Evolutionary conservation across 2,329 filamentous ascomycete genomes (phyloP).

Genomic region (Monosporascus sp.): DNA sequence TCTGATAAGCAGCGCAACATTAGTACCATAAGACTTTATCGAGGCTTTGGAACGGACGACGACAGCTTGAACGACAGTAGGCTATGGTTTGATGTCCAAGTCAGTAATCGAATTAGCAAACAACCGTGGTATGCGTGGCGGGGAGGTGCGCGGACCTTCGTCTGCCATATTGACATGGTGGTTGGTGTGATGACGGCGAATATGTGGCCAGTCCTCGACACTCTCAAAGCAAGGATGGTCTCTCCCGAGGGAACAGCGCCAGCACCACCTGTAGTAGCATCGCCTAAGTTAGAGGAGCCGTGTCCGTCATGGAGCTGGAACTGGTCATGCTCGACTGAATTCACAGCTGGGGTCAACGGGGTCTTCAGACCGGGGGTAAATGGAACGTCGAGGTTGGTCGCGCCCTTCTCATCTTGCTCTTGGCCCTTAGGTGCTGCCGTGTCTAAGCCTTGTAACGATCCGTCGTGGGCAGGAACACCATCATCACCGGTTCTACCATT

Average conservation of each 20-base stretch:
- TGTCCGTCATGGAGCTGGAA: slow-evolving; percentile 13
- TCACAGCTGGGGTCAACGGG: slow-evolving; percentile 52
- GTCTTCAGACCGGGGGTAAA: slow-evolving; percentile 40
- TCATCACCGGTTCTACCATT: slow-evolving; percentile 21
- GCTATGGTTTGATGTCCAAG: slow-evolving; percentile 45
- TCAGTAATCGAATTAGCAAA: slow-evolving; percentile 16
- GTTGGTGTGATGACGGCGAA: slow-evolving; percentile 85
- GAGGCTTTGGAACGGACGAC: slow-evolving; percentile 79
- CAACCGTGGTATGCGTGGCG: slow-evolving; percentile 3
- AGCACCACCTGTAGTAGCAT: slow-evolving; percentile 23
- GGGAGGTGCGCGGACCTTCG: slow-evolving; percentile 56
- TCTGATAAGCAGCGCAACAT: slow-evolving; percentile 76
- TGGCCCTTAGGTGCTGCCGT: slow-evolving; percentile 12
- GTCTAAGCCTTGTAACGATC: slow-evolving; percentile 20
- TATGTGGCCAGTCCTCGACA: slow-evolving; percentile 71
- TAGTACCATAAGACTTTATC: slow-evolving; percentile 75
- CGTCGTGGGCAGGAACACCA: slow-evolving; percentile 28
- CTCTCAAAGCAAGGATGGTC: slow-evolving; percentile 66
- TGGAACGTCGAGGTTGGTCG: slow-evolving; percentile 30
- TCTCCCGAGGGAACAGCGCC: slow-evolving; percentile 43
- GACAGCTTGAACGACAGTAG: slow-evolving; percentile 80
- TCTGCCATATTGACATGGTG: slow-evolving; percentile 93
- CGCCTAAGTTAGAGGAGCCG: slow-evolving; percentile 15
- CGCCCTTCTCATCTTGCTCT: slow-evolving; percentile 22
- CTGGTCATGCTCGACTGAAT: slow-evolving; percentile 52